A percentile compares a stretch with the other conserved stretches of the same genome.
These are phyloP conservation scores for Colletotrichum sp. DNA, from an alignment of 2,329 filamentous ascomycete genomes.

Conservation along the genomic window DNA sequence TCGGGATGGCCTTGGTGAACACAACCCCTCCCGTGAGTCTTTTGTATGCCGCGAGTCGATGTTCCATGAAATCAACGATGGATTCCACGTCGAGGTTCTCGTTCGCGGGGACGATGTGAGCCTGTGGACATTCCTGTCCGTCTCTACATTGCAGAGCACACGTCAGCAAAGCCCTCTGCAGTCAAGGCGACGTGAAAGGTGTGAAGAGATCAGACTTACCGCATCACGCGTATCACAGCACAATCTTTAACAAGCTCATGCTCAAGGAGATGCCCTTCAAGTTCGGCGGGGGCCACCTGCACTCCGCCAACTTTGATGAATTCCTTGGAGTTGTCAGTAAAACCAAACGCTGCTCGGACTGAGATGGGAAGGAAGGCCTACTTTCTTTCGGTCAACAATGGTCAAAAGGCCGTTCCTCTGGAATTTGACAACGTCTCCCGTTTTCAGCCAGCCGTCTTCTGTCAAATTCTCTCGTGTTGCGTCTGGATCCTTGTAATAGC, in stretches of 20 bases:
- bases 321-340: background rate
- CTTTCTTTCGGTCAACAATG: background rate
- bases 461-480: background rate
- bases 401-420: background rate
- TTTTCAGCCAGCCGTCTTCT: background rate
- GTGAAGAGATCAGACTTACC: too few relatives aligned
- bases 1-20: background rate
- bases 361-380: background rate
- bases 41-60: background rate
- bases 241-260: background rate
- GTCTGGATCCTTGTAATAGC: background rate
- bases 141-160: rapidly evolving
- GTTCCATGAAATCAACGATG: background rate
- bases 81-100: background rate
- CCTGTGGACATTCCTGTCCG: background rate
- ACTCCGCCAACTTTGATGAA: background rate
- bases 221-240: background rate
- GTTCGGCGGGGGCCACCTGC: background rate
- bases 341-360: background rate
- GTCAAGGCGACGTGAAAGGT: too few relatives aligned
- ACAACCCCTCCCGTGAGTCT: background rate
- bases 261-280: background rate
- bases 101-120: background rate
- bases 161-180: background rate
- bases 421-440: background rate